Conservation (phyloP, 805 yeast species). For the Candida insectalens region DNA sequence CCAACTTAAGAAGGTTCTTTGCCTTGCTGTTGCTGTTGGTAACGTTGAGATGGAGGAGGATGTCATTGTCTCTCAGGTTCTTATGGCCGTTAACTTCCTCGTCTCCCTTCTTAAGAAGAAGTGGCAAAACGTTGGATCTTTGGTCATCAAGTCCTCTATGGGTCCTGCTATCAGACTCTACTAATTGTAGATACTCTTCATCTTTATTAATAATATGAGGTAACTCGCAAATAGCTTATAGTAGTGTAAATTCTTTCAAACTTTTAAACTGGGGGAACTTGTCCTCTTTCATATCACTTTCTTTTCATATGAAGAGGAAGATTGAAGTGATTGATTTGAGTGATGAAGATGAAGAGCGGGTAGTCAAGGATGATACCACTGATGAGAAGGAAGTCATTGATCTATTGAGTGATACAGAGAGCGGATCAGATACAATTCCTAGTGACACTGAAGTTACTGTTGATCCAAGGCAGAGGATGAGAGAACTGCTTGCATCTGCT, state of each 20-base stretch:
- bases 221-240: not conserved
- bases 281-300: no score
- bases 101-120: conserved; percentile 99
- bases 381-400: conserved; percentile 6
- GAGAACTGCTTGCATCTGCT: conserved; percentile 15
- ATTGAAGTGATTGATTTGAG: conserved; percentile 7
- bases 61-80: conserved; percentile 90
- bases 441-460: not conserved
- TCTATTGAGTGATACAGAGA: conserved; percentile 5
- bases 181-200: conserved; percentile 38
- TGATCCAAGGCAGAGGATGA: conserved; percentile 6
- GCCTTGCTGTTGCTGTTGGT: conserved; percentile 99
- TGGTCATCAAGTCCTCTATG: conserved; percentile 98
- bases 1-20: conserved; percentile 99
- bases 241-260: not conserved
- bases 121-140: conserved; percentile 99
- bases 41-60: conserved; percentile 99
- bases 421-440: not conserved
- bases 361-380: conserved; percentile 1
- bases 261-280: no score
- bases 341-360: conserved; percentile 4
- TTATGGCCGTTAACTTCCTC: conserved; percentile 98
- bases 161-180: conserved; percentile 99
- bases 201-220: conserved; percentile 1
- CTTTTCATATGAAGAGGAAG: not conserved